Conservation (phyloP, 139 green algal species). For the Dunaliella primolecta region DNA sequence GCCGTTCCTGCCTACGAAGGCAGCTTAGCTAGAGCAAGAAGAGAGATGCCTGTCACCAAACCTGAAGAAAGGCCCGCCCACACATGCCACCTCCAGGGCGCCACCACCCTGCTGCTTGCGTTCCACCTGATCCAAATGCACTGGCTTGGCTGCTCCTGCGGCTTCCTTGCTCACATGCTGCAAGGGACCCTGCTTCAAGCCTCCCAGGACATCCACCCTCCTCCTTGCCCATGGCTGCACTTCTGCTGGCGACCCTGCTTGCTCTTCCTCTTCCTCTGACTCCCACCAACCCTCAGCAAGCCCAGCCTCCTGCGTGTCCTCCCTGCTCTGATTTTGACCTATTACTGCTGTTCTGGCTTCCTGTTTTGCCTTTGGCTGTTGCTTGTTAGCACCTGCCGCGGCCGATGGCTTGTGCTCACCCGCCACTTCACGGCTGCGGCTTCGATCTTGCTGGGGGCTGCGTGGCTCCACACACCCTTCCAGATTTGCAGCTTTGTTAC, state of each 20-base stretch:
- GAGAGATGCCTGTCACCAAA: too few species aligned
- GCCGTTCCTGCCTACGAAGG: too few species aligned
- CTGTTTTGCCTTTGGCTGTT: neutral
- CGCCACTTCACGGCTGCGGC: too few species aligned
- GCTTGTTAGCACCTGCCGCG: neutral
- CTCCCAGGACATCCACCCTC: neutral
- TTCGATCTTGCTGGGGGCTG: too few species aligned
- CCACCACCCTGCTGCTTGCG: neutral
- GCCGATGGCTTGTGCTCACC: too few species aligned
- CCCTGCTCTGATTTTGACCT: too few species aligned
- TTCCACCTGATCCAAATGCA: neutral
- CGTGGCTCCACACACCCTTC: too few species aligned
- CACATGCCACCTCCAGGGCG: slow-evolving; percentile 6
- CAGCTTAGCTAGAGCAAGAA: too few species aligned
- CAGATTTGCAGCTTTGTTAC: too few species aligned
- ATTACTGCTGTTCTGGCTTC: neutral
- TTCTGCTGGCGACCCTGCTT: neutral
- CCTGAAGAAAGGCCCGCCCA: neutral
- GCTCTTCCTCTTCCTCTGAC: neutral
- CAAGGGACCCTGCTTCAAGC: neutral
- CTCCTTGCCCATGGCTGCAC: neutral
- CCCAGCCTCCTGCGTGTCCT: neutral
- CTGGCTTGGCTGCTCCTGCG: neutral
- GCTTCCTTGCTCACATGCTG: neutral
- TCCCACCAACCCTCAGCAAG: neutral